phyloP scores from a whole-genome alignment of 345 rosid genomes.

The Reutealis trisperma region DNA sequence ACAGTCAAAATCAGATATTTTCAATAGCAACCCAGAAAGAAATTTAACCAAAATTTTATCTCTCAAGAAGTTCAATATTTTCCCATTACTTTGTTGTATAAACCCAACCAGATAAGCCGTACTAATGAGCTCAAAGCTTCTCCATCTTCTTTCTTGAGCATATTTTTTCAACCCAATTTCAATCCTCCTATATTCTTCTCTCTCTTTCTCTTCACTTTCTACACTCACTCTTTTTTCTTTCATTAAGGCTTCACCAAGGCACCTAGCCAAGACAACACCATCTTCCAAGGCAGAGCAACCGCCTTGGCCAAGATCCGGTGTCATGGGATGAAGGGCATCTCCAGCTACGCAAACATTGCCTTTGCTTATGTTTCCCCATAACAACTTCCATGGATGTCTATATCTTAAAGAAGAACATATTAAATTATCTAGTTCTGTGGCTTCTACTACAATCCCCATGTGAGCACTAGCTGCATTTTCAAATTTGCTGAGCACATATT shows the following conservation, averaged over 20 bases:
- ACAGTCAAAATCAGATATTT: constrained; percentile 50
- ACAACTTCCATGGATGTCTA: constrained; percentile 60
- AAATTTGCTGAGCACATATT: constrained; percentile 44
- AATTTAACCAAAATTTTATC: constrained; percentile 40
- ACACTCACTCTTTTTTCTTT: neutral
- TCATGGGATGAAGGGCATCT: constrained; percentile 78
- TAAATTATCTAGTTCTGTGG: constrained; percentile 39
- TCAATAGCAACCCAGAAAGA: constrained; percentile 32
- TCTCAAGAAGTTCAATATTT: constrained; percentile 38
- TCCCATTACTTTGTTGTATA: constrained; percentile 48
- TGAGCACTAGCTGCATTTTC: constrained; percentile 32
- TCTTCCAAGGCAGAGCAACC: constrained; percentile 74
- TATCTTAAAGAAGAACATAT: constrained; percentile 32
- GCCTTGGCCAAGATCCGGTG: constrained; percentile 72
- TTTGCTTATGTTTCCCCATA: constrained; percentile 57
- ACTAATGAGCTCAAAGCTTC: constrained; percentile 54
- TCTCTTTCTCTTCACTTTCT: constrained; percentile 16
- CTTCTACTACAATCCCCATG: constrained; percentile 39
- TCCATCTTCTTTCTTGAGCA: constrained; percentile 63
- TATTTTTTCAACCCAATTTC: constrained; percentile 47
- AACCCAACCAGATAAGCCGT: constrained; percentile 51
- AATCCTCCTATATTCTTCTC: constrained; percentile 36
- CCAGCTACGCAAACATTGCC: constrained; percentile 66
- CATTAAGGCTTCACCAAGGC: constrained; percentile 51
- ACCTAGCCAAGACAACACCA: constrained; percentile 60